Evolutionary conservation across 2,329 filamentous ascomycete genomes (phyloP).

Genomic region (Septoria linicola): DNA sequence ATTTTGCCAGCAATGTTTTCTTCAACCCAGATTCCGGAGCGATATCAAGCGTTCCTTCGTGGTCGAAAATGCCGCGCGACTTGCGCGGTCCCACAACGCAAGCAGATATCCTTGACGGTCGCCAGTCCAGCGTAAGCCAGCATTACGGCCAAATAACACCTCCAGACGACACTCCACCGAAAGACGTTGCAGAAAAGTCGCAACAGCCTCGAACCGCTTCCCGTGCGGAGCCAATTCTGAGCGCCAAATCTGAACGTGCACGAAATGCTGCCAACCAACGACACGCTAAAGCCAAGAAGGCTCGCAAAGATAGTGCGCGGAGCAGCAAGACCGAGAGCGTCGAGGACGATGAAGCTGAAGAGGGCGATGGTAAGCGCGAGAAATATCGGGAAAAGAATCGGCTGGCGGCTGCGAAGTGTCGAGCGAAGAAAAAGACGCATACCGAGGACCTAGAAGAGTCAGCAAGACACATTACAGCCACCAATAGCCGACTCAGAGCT

Average conservation of each 20-base stretch:
- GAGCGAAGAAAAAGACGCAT: conserved; percentile 65
- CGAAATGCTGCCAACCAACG: conserved; percentile 35
- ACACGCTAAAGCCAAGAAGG: conserved; percentile 33
- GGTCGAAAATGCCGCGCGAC: conserved; percentile 5
- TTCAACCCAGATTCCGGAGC: conserved; percentile 10
- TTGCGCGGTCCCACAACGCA: conserved; percentile 18
- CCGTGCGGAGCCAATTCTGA: conserved; percentile 11
- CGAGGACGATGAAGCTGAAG: not conserved
- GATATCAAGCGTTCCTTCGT: conserved; percentile 12
- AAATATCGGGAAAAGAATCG: conserved; percentile 69
- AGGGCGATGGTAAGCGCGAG: conserved; percentile 49
- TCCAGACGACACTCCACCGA: conserved; percentile 33
- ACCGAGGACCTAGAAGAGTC: conserved; percentile 52
- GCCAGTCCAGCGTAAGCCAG: conserved; percentile 25
- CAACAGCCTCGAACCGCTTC: not conserved
- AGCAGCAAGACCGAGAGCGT: not conserved
- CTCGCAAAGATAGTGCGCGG: conserved; percentile 25
- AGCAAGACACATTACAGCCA: conserved; percentile 41
- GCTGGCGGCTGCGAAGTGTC: conserved; percentile 70
- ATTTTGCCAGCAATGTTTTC: conserved; percentile 12
- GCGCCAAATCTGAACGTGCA: conserved; percentile 34
- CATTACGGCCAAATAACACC: conserved; percentile 42
- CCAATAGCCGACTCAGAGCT: conserved; percentile 35
- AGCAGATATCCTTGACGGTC: conserved; percentile 21
- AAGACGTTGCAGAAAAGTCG: conserved; percentile 5